phyloP scores from a whole-genome alignment of 768 basidiomycete species.

The Pilatotrama ljubarskyi region DNA sequence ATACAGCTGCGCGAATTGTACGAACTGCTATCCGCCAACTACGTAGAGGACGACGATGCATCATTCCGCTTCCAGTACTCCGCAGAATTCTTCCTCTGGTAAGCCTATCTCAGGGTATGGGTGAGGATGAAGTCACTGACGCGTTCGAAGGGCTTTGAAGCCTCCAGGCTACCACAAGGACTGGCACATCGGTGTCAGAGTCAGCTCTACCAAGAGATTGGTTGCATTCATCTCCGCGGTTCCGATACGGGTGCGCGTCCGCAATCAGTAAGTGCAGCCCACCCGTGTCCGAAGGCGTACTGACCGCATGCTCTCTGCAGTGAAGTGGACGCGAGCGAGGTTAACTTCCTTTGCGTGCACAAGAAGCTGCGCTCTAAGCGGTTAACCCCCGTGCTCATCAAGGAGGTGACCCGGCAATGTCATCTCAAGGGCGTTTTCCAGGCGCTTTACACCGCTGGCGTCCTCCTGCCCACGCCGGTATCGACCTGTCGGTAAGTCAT shows the following conservation, averaged over 20 bases:
- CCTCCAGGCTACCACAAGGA: conserved; percentile 92
- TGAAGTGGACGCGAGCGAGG: conserved; percentile 74
- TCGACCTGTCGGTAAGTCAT: conserved; percentile 72
- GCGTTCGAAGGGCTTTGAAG: conserved; percentile 76
- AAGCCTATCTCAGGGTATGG: conserved; percentile 7
- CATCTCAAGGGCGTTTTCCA: conserved; percentile 91
- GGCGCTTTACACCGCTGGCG: conserved; percentile 95
- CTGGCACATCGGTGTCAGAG: conserved; percentile 96
- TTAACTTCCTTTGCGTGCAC: conserved; percentile 97
- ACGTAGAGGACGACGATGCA: conserved; percentile 95
- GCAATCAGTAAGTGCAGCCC: conserved; percentile 62
- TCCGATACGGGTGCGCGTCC: conserved; percentile 82
- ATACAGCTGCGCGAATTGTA: conserved; percentile 86
- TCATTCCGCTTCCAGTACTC: conserved; percentile 97
- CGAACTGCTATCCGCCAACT: conserved; percentile 87
- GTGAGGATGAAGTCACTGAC: background rate
- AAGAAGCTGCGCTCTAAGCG: conserved; percentile 97
- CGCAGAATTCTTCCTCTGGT: conserved; percentile 93
- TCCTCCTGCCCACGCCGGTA: conserved; percentile 91
- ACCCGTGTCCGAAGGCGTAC: background rate
- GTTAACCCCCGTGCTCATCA: conserved; percentile 93
- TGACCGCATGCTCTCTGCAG: conserved; percentile 39
- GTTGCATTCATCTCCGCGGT: conserved; percentile 97
- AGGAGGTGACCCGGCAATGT: conserved; percentile 93
- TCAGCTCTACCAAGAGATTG: conserved; percentile 85